A percentile compares a stretch with the other conserved stretches of the same genome.
These are phyloP conservation scores for Trypanosoma avium DNA, from an alignment of 208 protist species.

Conservation along the genomic window DNA sequence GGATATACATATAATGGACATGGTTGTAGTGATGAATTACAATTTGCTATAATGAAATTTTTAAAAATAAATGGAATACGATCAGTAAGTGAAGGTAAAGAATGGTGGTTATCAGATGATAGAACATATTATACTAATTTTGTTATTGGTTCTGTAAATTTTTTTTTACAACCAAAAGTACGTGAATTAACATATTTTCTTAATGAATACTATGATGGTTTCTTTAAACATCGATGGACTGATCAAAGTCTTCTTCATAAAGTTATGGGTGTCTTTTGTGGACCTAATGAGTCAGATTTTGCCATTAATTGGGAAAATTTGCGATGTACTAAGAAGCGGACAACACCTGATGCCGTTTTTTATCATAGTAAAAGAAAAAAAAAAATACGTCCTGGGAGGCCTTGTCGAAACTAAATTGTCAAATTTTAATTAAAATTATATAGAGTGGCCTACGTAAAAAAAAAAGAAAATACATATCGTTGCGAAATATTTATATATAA, in stretches of 20 bases:
- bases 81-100: slow-evolving; percentile 15
- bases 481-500: background rate
- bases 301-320: slow-evolving; percentile 23
- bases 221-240: slow-evolving; percentile 31
- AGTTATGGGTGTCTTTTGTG: slow-evolving; percentile 27
- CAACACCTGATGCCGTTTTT: slow-evolving; percentile 15
- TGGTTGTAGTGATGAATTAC: slow-evolving; percentile 30
- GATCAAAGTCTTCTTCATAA: slow-evolving; percentile 32
- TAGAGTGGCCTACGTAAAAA: background rate
- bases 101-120: slow-evolving; percentile 31
- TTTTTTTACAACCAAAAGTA: slow-evolving; percentile 14
- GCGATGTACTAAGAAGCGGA: slow-evolving; percentile 17
- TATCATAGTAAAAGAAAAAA: slow-evolving; percentile 28
- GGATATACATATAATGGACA: slow-evolving; percentile 25
- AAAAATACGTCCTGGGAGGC: background rate
- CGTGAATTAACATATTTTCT: slow-evolving; percentile 16
- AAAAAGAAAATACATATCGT: background rate
- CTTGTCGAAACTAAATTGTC: slow-evolving; percentile 3
- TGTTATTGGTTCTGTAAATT: slow-evolving; percentile 24
- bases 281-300: slow-evolving; percentile 19
- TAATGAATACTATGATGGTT: slow-evolving; percentile 25
- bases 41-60: slow-evolving; percentile 18
- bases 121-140: slow-evolving; percentile 29
- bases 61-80: background rate
- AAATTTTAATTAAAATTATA: background rate